These are phyloP conservation scores for Dipodascus geniculatus DNA, from an alignment of 805 yeast species.

Conservation along the genomic window DNA sequence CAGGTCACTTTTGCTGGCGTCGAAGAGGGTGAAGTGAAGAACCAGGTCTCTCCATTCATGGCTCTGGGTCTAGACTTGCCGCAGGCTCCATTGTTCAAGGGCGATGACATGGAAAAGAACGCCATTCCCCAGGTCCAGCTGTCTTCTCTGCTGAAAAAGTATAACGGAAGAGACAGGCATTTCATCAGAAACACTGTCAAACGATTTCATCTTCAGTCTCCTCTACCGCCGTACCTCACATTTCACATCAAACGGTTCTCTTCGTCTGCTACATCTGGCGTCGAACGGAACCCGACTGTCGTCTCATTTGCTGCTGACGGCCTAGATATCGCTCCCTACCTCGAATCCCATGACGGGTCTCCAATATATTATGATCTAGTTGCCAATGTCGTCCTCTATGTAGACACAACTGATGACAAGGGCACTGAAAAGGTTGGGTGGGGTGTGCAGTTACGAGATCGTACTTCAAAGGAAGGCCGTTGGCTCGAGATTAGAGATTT, in stretches of 20 bases:
- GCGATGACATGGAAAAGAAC: constrained; percentile 32
- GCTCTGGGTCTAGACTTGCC: constrained; percentile 51
- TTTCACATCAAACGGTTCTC: constrained; percentile 47
- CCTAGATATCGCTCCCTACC: constrained; percentile 28
- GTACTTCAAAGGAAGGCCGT: constrained; percentile 22
- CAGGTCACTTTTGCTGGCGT: constrained; percentile 19
- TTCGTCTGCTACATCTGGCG: constrained; percentile 20
- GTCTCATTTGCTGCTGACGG: constrained; percentile 42
- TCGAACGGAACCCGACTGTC: constrained; percentile 44
- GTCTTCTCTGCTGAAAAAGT: constrained; percentile 30
- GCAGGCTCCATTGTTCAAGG: constrained; percentile 39
- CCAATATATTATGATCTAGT: constrained; percentile 32
- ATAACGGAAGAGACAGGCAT: constrained; percentile 22
- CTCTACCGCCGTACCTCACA: constrained; percentile 42
- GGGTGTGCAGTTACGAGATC: constrained; percentile 39
- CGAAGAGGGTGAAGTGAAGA: constrained; percentile 14
- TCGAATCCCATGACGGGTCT: constrained; percentile 12
- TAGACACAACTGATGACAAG: constrained; percentile 21
- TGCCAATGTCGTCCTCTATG: constrained; percentile 35
- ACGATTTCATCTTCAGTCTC: constrained; percentile 24
- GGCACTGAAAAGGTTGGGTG: constrained; percentile 26
- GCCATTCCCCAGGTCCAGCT: constrained; percentile 43
- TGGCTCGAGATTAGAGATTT: constrained; percentile 56
- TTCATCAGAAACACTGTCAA: constrained; percentile 27
- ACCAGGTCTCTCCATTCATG: constrained; percentile 32